Evolutionary conservation across 257 asterid species (phyloP), one percentile per base, ranked within the genome.

Genomic region (Solanum verrucosum): DNA sequence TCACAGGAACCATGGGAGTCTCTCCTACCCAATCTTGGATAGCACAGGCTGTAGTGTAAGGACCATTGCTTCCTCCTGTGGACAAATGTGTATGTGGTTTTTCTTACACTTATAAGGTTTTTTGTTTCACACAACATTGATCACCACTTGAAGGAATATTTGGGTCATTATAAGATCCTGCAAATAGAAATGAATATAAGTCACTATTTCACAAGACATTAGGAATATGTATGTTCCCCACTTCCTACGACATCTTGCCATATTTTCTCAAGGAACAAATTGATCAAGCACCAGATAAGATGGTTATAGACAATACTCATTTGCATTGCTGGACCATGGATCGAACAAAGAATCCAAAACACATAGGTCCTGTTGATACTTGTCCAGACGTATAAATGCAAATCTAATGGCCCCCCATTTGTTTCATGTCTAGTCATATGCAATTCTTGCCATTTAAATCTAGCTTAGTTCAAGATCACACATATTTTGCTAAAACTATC

Each of bases 351-450:
- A 37, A 85, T 85, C 82, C 88, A 87, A 42, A 75, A 52, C 85
- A 85, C 85, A 31, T 68, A 63, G 87, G 68, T 87, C 82, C 88
- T 56, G 83, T 63, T 85, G 15, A 8, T 44, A 71, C 37, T 82
- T 16, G 85, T 77, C 81, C 72, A 42, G 85, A 85, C 72, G n/a
- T 87, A 27, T 67, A 38, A 67, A 67, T 1, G 60, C 15, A 74
- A 83, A 82, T 86, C 70, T 85, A 83, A 83, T 87, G 86, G 88
- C 29, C 87, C 90, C 90, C 90, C 35, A 44, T 87, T 78, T 78
- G 84, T 77, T 84, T 89, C 87, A 56, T 70, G 44, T 87, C 83
- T 84, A 79, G 87, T 85, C 83, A 87, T 83, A 84, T 56, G 20
- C 88, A 90, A 87, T 85, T 75, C 79, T 77, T 84, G 89, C 79